These are phyloP conservation scores for Polyporus tsugae DNA, from an alignment of 1,284 basidiomycete genomes.

Conservation along the genomic window DNA sequence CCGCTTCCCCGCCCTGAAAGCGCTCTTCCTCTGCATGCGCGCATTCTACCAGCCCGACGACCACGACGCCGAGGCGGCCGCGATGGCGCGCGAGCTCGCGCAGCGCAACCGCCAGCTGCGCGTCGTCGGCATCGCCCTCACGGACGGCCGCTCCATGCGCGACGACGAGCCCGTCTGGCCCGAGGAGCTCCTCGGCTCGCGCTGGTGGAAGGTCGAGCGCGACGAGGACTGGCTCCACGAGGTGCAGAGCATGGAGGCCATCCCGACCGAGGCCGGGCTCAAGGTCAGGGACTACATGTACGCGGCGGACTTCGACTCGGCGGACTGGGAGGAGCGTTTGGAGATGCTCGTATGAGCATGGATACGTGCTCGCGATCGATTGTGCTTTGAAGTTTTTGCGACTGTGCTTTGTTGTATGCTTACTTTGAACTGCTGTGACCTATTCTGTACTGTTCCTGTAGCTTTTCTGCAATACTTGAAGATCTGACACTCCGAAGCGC, in stretches of 20 bases:
- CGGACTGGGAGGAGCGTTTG: constrained; percentile 15
- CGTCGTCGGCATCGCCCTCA: constrained; percentile 23
- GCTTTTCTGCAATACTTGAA: neutral
- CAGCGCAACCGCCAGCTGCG: constrained; percentile 13
- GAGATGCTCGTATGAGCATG: constrained; percentile 4
- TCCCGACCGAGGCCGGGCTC: constrained; percentile 19
- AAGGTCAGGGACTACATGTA: constrained; percentile 26
- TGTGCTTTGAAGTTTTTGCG: neutral
- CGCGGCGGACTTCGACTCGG: constrained; percentile 14
- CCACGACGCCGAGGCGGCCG: constrained; percentile 13
- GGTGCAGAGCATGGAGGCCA: neutral
- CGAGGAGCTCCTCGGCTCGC: constrained; percentile 23
- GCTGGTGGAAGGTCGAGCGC: constrained; percentile 22
- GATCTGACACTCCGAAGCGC: neutral
- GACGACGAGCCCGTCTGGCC: constrained; percentile 24
- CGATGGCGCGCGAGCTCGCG: constrained; percentile 20
- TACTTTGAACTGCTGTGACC: neutral
- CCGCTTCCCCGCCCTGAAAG: constrained; percentile 14
- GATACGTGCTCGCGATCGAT: neutral
- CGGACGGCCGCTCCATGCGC: constrained; percentile 19
- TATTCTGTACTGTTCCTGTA: neutral
- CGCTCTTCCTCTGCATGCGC: constrained; percentile 26
- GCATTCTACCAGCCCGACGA: constrained; percentile 18
- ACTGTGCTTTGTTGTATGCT: neutral
- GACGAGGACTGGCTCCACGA: neutral